Percentiles rank a stretch among this genome's conserved stretches.
Conservation (phyloP, 768 basidiomycete species). For the Boletus rubroflammeus region DNA sequence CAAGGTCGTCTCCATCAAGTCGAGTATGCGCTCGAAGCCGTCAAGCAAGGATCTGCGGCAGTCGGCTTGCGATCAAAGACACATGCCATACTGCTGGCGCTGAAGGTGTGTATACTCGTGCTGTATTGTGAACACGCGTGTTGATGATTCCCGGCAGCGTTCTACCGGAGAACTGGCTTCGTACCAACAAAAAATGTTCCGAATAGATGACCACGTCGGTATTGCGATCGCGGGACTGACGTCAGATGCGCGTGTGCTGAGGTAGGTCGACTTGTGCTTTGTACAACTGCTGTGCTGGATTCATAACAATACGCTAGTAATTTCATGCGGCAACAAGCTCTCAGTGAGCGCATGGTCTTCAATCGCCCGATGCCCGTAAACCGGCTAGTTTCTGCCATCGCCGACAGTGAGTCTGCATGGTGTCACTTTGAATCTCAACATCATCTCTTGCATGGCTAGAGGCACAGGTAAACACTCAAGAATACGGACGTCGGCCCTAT, state of each 20-base stretch:
- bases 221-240: conserved; percentile 99
- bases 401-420: conserved; percentile 71
- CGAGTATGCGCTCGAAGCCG: conserved; percentile 98
- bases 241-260: conserved; percentile 94
- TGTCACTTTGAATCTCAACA: not conserved
- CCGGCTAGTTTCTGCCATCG: conserved; percentile 88
- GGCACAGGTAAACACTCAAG: conserved; percentile 98
- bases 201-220: conserved; percentile 99
- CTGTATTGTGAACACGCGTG: not conserved
- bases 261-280: conserved; percentile 43
- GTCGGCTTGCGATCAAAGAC: conserved; percentile 95
- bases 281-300: not conserved
- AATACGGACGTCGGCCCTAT: conserved; percentile 95
- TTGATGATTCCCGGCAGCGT: conserved; percentile 50
- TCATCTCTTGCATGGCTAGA: conserved; percentile 44
- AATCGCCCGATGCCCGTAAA: conserved; percentile 94
- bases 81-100: conserved; percentile 85
- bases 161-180: conserved; percentile 97
- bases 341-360: conserved; percentile 92
- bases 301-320: conserved; percentile 55
- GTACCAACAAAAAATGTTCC: conserved; percentile 99
- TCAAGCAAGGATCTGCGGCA: conserved; percentile 99
- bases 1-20: conserved; percentile 97
- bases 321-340: conserved; percentile 99
- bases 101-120: conserved; percentile 62